Evolutionary conservation across 345 rosid genomes (phyloP), one percentile per base, ranked within the genome.

Genomic region (Clausena lansium): DNA sequence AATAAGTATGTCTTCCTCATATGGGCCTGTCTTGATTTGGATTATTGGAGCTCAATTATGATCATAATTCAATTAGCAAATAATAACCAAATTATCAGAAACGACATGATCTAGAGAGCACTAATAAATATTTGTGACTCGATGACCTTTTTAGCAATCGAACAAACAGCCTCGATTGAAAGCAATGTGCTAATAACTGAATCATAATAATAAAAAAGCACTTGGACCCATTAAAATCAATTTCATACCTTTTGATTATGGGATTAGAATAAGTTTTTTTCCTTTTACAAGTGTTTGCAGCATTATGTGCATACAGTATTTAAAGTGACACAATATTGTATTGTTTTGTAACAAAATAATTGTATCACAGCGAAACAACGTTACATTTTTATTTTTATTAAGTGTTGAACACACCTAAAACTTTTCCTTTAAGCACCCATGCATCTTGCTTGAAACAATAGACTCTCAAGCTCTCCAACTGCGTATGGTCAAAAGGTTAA

Each of bases 171-270:
- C 72, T 72, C 39, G 35, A 57, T 28, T 72, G 67, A 66, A 66
- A 79, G 74, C 68, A 55, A 66, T 65, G 67, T 68, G 24, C 39
- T 61, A 73, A 65, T 67, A 27, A 63, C 77, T 47, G 47, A 60
- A 38, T 33, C 20, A 54, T 78, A 39, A 9, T n/a, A 38, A 52
- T 59, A 24, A 36, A 32, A 67, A 67, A 39, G n/a, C 71, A 64
- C 39, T 25, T 32, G 79, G 83, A 54, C 83, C 79, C 79, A 75
- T 45, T 75, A 25, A 36, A 70, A 75, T 76, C 79, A 32, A 63
- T 62, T 69, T 75, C 73, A 28, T 27, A 60, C 60, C 70, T 6
- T 63, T 64, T 75, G n/a, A 63, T 75, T 32, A n/a, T 64, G 70
- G 61, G 9, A 47, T 75, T 63, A 47, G 67, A 47, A 45, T 45